Evolutionary conservation across 73 alveolate species (phyloP), one percentile per base, ranked within the genome.

Genomic region (Loxodes magnus): DNA sequence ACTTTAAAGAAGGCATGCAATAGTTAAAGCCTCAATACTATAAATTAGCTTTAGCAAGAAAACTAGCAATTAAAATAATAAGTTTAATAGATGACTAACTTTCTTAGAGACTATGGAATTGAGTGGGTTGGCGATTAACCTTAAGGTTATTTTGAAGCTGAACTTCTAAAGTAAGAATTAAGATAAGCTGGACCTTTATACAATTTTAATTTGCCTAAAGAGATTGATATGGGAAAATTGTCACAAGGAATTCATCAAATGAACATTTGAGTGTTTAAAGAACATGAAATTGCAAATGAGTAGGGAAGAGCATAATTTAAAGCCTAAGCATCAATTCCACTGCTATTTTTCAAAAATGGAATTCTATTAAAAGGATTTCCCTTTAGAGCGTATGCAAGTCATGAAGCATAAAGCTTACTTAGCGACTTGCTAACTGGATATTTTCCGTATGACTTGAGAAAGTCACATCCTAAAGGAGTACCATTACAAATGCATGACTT

Each of bases 381-480:
- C 34, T 86, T 86, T 52, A 62, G 68, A 42, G 92, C 97, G 4
- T 86, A 86, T 63, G 67, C 74, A 56, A 60, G 88, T 5, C 80
- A 81, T 27, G 77, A 59, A 29, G 84, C 94, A 25, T 74, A 81
- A 51, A 67, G 79, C 48, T 66, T 86, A 9, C 73, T 86, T 10
- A 72, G 79, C 48, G 97, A 86, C 57, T 80, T 86, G 29, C 53
- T 86, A 49, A 94, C 80, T 74, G 97, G 97, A 35, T 86, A 81
- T 56, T 86, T 87, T 49, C 97, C 97, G 0, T 86, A 67, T 76
- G 90, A 81, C 61, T 56, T 86, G 36, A 87, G 83, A 56, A 86
- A 67, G 51, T 68, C 82, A 53, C 83, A 72, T 67, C 97, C 97
- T 5, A 90, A 88, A 37, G 97, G 97, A 2, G 95, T 83, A 5